These are phyloP conservation scores for Barbatosphaeria neglecta DNA, from an alignment of 495 filamentous ascomycete genomes.

Conservation along the genomic window DNA sequence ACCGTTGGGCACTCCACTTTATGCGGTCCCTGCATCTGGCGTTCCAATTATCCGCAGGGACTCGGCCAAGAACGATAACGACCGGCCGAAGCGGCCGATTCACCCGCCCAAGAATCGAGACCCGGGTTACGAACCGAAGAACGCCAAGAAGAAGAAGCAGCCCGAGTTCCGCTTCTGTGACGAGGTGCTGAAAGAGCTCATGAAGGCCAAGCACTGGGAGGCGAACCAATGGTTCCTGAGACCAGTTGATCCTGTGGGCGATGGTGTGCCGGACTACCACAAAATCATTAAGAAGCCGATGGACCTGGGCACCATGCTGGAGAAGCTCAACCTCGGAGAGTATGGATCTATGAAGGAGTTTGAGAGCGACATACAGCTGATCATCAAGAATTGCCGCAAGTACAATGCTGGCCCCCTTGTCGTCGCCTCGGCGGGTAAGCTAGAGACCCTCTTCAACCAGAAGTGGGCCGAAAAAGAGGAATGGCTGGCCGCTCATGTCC, in stretches of 20 bases:
- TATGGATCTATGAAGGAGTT: constrained; percentile 81
- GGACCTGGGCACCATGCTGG: constrained; percentile 70
- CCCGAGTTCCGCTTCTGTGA: constrained; percentile 87
- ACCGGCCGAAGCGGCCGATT: constrained; percentile 84
- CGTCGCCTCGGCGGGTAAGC: constrained; percentile 52
- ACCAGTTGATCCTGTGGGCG: constrained; percentile 85
- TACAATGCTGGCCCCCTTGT: constrained; percentile 83
- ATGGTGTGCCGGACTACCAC: constrained; percentile 90
- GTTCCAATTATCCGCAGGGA: constrained; percentile 89
- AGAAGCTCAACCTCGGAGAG: constrained; percentile 67
- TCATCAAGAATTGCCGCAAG: constrained; percentile 79
- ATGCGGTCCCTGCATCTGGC: constrained; percentile 72
- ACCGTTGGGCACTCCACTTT: constrained; percentile 45
- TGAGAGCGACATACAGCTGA: constrained; percentile 66
- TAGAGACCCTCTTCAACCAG: constrained; percentile 59
- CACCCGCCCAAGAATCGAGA: constrained; percentile 83
- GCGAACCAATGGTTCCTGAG: constrained; percentile 60
- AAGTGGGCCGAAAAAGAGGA: constrained; percentile 63
- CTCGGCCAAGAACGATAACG: constrained; percentile 58
- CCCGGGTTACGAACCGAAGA: constrained; percentile 66
- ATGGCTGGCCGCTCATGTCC: constrained; percentile 66
- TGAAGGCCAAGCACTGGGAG: constrained; percentile 55
- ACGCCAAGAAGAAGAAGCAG: constrained; percentile 87
- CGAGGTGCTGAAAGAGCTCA: constrained; percentile 63
- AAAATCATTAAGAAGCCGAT: constrained; percentile 92